Conservation (phyloP, 805 yeast species). For the Cyberlindnera bimundalis region DNA sequence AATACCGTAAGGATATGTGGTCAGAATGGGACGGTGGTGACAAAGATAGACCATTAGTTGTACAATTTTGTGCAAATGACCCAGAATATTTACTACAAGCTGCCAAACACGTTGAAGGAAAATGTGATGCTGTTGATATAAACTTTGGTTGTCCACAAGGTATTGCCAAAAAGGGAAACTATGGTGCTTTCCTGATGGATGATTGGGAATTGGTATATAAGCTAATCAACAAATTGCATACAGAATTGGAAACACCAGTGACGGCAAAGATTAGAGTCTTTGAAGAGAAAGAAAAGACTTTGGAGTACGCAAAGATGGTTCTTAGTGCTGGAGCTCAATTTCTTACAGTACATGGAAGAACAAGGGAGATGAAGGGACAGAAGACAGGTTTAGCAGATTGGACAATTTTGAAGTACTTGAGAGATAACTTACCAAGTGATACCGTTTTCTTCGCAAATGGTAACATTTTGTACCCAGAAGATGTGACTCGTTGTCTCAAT, state of each 20-base stretch:
- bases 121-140: constrained; percentile 94
- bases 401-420: constrained; percentile 67
- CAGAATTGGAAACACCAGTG: constrained; percentile 76
- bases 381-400: constrained; percentile 94
- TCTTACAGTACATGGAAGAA: constrained; percentile 90
- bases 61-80: constrained; percentile 96
- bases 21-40: constrained; percentile 68
- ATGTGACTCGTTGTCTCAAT: constrained; percentile 64
- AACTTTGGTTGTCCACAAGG: constrained; percentile 99
- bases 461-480: constrained; percentile 86
- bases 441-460: constrained; percentile 95
- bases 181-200: constrained; percentile 95
- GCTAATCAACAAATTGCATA: constrained; percentile 71
- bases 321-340: constrained; percentile 93
- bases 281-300: constrained; percentile 77
- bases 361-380: constrained; percentile 97
- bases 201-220: constrained; percentile 84
- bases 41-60: constrained; percentile 80
- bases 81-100: constrained; percentile 80
- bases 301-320: constrained; percentile 86
- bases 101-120: constrained; percentile 72
- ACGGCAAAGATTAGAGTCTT: constrained; percentile 94
- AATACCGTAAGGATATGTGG: constrained; percentile 77
- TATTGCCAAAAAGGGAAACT: constrained; percentile 90
- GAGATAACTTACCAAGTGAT: constrained; percentile 72